phyloP scores from a whole-genome alignment of 2,329 filamentous ascomycete genomes.

The Elsinoe necatrix region DNA sequence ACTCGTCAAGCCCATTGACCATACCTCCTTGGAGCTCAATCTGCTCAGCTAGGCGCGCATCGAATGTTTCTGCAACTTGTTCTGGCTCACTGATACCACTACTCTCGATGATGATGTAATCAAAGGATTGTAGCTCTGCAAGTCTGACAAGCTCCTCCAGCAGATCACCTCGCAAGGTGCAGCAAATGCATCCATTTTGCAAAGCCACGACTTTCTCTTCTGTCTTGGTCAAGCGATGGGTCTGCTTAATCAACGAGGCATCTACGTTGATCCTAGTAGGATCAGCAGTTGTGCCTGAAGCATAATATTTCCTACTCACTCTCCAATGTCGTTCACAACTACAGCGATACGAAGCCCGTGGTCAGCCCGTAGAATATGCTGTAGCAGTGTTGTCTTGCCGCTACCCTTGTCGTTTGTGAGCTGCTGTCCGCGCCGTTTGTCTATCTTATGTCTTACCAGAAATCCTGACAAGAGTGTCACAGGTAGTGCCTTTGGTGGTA shows the following conservation, averaged over 20 bases:
- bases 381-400: constrained; percentile 62
- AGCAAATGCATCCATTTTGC: constrained; percentile 60
- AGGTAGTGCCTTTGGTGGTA: constrained; percentile 36
- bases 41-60: constrained; percentile 41
- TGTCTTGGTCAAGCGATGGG: constrained; percentile 26
- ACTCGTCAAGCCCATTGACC: constrained; percentile 35
- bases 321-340: constrained; percentile 62
- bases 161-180: constrained; percentile 62
- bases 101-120: constrained; percentile 66
- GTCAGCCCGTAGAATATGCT: constrained; percentile 58
- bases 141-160: constrained; percentile 61
- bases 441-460: constrained; percentile 33
- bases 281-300: not conserved
- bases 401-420: constrained; percentile 42
- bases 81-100: constrained; percentile 64
- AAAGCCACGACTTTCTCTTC: constrained; percentile 29
- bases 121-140: constrained; percentile 53
- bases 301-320: constrained; percentile 18
- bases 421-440: not conserved
- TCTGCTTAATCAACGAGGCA: constrained; percentile 24
- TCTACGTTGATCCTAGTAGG: constrained; percentile 25
- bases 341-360: constrained; percentile 62
- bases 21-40: constrained; percentile 21
- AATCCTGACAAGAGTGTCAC: constrained; percentile 56
- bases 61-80: constrained; percentile 67